These are phyloP conservation scores for Cylindrotheca fusiformis DNA, from an alignment of 108 stramenopile species.

Conservation along the genomic window DNA sequence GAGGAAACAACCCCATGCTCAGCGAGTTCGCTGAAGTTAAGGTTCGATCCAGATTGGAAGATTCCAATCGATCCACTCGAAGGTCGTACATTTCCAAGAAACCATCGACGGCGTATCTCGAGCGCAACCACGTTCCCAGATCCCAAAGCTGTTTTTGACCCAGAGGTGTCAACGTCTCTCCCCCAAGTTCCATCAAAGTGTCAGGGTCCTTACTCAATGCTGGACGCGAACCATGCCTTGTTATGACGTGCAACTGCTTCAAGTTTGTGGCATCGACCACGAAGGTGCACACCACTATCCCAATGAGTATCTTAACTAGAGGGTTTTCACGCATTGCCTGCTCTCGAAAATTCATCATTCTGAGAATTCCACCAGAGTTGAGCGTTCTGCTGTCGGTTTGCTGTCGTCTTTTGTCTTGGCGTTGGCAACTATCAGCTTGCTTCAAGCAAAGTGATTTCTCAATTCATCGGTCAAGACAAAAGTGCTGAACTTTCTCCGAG, in stretches of 20 bases:
- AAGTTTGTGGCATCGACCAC: slow-evolving; percentile 12
- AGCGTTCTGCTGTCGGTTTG: too few relatives aligned
- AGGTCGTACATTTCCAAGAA: slow-evolving; percentile 24
- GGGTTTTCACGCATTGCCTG: too few relatives aligned
- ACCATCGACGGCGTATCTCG: slow-evolving; percentile 12
- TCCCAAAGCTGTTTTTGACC: slow-evolving; percentile 41
- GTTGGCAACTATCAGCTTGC: too few relatives aligned
- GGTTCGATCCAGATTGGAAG: slow-evolving; percentile 41
- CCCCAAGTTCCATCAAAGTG: slow-evolving; percentile 16
- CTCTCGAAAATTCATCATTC: too few relatives aligned
- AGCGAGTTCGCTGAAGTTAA: slow-evolving; percentile 44
- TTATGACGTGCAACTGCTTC: slow-evolving; percentile 45
- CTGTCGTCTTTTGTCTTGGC: too few relatives aligned
- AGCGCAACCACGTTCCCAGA: slow-evolving; percentile 33
- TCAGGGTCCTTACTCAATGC: slow-evolving; percentile 27
- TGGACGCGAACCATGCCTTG: slow-evolving; percentile 42
- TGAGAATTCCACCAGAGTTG: too few relatives aligned
- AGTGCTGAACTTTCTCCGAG: too few relatives aligned
- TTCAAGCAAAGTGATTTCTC: too few relatives aligned
- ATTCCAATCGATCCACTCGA: slow-evolving; percentile 25
- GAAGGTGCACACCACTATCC: too few relatives aligned
- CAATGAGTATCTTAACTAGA: too few relatives aligned
- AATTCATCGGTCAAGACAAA: too few relatives aligned
- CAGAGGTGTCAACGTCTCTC: slow-evolving; percentile 28
- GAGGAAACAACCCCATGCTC: slow-evolving; percentile 38